Evolutionary conservation across 2,329 filamentous ascomycete genomes (phyloP).

Genomic region (Sporothrix sp.): DNA sequence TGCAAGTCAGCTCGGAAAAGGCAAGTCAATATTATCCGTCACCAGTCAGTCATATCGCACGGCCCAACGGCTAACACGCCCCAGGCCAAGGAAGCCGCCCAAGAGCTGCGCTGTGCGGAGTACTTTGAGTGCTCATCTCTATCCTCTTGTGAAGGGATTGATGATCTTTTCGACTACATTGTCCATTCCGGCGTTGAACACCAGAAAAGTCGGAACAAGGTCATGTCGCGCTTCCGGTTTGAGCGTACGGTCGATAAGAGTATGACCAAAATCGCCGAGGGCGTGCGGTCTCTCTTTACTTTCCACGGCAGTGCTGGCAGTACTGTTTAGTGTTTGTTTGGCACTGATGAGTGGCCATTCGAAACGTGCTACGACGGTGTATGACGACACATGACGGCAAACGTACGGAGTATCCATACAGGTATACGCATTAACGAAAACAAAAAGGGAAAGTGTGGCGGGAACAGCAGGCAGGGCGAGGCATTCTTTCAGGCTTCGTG

Average conservation of each 20-base stretch:
- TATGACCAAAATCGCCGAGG: constrained; percentile 15
- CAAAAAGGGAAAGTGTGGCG: not conserved
- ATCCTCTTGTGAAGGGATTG: constrained; percentile 14
- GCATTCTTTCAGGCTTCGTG: not conserved
- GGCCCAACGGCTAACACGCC: not conserved
- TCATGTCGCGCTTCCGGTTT: constrained; percentile 14
- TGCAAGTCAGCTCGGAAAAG: constrained; percentile 11
- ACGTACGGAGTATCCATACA: not conserved
- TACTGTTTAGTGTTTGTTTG: not conserved
- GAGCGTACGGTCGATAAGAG: constrained; percentile 17
- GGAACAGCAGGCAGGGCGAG: not conserved
- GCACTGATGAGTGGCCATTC: not conserved
- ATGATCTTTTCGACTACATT: constrained; percentile 16
- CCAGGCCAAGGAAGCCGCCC: constrained; percentile 9
- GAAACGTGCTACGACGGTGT: not conserved
- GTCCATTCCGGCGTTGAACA: constrained; percentile 14
- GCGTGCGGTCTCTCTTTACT: constrained; percentile 14
- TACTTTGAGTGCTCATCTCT: constrained; percentile 21
- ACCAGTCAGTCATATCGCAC: too few relatives aligned
- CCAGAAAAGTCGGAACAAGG: constrained; percentile 14
- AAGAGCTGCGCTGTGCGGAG: constrained; percentile 10
- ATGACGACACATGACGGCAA: not conserved
- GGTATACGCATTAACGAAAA: not conserved
- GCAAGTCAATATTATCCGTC: constrained; percentile 1
- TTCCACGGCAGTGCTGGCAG: constrained; percentile 2